Evolutionary conservation across 805 yeast species (phyloP).

Genomic region (Lipomyces chichibuensis): DNA sequence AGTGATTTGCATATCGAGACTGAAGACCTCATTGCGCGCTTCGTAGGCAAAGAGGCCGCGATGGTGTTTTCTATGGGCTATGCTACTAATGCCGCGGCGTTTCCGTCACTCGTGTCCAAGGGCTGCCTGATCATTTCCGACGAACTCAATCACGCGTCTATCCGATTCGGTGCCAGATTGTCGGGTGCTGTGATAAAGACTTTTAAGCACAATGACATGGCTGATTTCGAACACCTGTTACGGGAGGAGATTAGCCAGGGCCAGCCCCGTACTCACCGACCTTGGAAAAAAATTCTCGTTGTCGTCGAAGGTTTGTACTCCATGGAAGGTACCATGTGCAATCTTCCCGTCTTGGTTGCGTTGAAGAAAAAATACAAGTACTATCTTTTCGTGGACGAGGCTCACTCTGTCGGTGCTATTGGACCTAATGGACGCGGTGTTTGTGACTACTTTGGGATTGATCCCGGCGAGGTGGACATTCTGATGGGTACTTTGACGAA

Average conservation of each 20-base stretch:
- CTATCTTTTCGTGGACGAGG: conserved; percentile 92
- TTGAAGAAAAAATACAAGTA: conserved; percentile 83
- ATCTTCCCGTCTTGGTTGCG: conserved; percentile 73
- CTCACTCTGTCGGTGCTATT: conserved; percentile 98
- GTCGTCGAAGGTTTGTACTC: conserved; percentile 86
- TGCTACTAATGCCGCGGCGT: conserved; percentile 89
- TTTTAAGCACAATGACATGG: conserved; percentile 83
- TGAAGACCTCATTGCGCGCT: conserved; percentile 76
- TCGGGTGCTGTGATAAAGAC: conserved; percentile 80
- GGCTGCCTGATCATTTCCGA: conserved; percentile 91
- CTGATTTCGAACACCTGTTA: conserved; percentile 69
- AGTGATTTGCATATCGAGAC: conserved; percentile 72
- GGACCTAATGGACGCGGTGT: conserved; percentile 95
- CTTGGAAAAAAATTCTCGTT: conserved; percentile 78
- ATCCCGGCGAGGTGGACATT: conserved; percentile 76
- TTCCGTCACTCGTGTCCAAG: conserved; percentile 78
- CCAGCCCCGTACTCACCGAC: conserved; percentile 92
- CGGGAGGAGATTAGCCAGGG: conserved; percentile 90
- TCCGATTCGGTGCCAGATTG: conserved; percentile 89
- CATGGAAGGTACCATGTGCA: conserved; percentile 91
- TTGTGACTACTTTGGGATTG: conserved; percentile 86
- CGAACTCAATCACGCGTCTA: conserved; percentile 92
- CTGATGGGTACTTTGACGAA: conserved; percentile 98
- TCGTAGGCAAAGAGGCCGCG: conserved; percentile 89
- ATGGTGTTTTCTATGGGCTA: conserved; percentile 91